A percentile compares a stretch with the other conserved stretches of the same genome.
Evolutionary conservation across 2,329 filamentous ascomycete species (phyloP).

Genomic region (Exserohilum turcica): DNA sequence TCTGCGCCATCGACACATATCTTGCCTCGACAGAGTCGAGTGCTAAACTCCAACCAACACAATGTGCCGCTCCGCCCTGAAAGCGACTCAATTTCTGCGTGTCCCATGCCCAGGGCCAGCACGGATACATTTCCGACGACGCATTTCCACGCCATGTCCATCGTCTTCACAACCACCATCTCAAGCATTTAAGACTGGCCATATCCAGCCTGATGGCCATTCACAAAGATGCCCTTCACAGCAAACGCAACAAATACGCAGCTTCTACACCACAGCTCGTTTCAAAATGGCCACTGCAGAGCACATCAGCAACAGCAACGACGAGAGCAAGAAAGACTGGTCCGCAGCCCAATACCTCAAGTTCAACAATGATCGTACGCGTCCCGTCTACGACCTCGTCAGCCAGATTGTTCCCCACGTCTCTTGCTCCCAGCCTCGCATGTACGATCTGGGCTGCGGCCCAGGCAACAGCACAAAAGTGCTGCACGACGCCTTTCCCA

Average conservation of each 20-base stretch:
- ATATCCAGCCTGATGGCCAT: neutral
- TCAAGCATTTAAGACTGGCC: neutral
- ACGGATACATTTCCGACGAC: slow-evolving; percentile 7
- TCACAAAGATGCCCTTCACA: neutral
- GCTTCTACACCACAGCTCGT: neutral
- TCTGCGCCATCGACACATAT: neutral
- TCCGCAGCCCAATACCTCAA: slow-evolving; percentile 63
- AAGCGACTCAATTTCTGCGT: neutral
- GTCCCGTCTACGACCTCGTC: slow-evolving; percentile 60
- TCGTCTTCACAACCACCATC: neutral
- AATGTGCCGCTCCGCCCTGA: neutral
- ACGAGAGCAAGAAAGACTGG: slow-evolving; percentile 52
- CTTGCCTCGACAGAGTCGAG: neutral
- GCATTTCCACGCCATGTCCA: neutral
- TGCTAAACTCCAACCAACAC: neutral
- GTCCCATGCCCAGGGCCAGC: neutral
- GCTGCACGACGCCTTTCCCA: slow-evolving; percentile 55
- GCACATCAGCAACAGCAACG: neutral
- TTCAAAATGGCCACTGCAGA: neutral
- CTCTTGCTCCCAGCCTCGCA: slow-evolving; percentile 38
- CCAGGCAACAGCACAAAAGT: slow-evolving; percentile 63
- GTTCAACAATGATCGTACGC: slow-evolving; percentile 60
- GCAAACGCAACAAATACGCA: neutral
- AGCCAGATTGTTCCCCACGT: slow-evolving; percentile 51
- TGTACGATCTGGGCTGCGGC: slow-evolving; percentile 66